Evolutionary conservation across 345 rosid genomes (phyloP), one percentile per base, ranked within the genome.

Genomic region (Carallia brachiata): DNA sequence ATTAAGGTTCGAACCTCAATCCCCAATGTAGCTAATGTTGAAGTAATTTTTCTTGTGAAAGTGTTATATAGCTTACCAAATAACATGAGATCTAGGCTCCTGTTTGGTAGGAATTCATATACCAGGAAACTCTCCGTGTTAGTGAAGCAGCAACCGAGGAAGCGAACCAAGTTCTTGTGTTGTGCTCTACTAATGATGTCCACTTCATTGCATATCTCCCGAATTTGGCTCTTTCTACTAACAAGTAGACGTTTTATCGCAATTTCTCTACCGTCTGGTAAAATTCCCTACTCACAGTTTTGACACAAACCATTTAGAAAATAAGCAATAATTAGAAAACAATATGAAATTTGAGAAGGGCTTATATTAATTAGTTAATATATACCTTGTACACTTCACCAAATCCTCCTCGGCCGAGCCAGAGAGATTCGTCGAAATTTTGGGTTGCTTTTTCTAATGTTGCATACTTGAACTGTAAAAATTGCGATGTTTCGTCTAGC

Each of bases 181-280:
- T 87, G 84, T 48, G 83, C 87, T 81, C 73, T 78, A 23, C 84
- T 70, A 36, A 89, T 82, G 13, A 89, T 83, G 65, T 89, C 77
- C 67, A 87, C 77, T 71, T 87, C 87, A 68, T 85, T 79, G 73
- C 83, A 77, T 32, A 89, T 81, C 68, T 84, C 86, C 15, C 69
- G 73, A 1, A 65, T 52, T 66, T 73, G 73, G 31, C 63, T 70
- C 54, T 70, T 79, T 36, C 83, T 75, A 39, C 63, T 54, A 40
- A 74, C 61, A 50, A 65, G 80, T 18, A 87, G 61, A n/a, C 88
- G 86, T 59, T 89, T 89, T 48, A 89, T 68, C 37, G 91, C 90
- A 2, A 87, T 84, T 78, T 87, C 94, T 83, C 94, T 82, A 27
- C 91, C 87, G 47, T 89, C 94, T 53, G 75, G 81, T 31, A 89